phyloP scores from a whole-genome alignment of 345 rosid species.

The Citrus cavaleriei region DNA sequence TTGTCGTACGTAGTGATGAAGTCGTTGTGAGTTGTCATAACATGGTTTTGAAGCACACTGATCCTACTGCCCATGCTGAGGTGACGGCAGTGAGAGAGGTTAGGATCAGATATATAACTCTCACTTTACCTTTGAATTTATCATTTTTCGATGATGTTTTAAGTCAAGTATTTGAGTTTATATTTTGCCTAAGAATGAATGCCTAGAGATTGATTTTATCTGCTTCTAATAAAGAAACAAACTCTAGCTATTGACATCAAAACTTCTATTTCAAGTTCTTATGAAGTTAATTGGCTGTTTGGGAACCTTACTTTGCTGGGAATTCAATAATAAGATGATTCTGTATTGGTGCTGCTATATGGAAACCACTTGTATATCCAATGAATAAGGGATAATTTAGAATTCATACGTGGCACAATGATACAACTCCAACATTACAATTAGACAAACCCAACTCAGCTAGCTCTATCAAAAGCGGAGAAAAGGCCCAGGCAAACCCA shows the following conservation, averaged over 20 bases:
- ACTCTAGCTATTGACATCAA: neutral
- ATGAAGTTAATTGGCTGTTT: neutral
- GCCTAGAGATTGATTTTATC: neutral
- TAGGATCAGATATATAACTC: neutral
- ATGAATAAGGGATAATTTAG: neutral
- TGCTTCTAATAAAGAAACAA: neutral
- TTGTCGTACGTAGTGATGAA: constrained; percentile 80
- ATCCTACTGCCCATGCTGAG: constrained; percentile 98
- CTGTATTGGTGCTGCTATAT: neutral
- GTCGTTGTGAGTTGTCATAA: constrained; percentile 90
- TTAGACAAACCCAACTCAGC: too few relatives aligned
- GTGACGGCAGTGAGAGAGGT: constrained; percentile 99
- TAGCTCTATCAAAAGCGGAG: too few relatives aligned
- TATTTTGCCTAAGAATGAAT: neutral
- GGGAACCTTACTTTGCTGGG: neutral
- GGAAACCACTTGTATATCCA: neutral
- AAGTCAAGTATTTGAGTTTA: neutral
- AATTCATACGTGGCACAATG: neutral
- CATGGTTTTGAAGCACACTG: constrained; percentile 79
- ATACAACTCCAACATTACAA: too few relatives aligned
- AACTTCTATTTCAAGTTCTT: neutral
- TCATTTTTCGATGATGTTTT: neutral
- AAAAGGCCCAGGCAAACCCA: too few relatives aligned
- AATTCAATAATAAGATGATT: neutral
- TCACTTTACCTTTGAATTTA: neutral